Evolutionary conservation across 257 asterid species (phyloP).

Genomic region (Penstemon eatonii): DNA sequence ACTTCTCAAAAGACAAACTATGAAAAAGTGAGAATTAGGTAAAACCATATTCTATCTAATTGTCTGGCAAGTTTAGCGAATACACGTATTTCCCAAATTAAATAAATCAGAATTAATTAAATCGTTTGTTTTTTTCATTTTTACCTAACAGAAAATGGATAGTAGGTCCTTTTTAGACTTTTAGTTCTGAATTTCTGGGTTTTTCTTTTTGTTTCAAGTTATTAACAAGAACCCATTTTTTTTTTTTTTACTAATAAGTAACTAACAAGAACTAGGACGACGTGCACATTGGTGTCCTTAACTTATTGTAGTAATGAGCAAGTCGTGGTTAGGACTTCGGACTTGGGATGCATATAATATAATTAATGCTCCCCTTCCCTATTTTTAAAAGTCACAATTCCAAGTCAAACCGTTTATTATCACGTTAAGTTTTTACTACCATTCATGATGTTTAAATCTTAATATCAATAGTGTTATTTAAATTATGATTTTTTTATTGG

Average conservation of each 20-base stretch:
- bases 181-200: not conserved
- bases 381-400: no score
- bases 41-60: conserved; percentile 35
- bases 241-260: not conserved
- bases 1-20: conserved; percentile 13
- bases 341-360: not conserved
- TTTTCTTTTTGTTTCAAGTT: not conserved
- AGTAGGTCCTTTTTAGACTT: not conserved
- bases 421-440: no score
- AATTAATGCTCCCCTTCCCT: not conserved
- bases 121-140: not conserved
- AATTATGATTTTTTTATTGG: no score
- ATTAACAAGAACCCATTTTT: no score
- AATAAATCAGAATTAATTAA: not conserved
- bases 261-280: not conserved
- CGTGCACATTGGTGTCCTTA: not conserved
- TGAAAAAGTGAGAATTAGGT: conserved; percentile 27
- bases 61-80: conserved; percentile 1
- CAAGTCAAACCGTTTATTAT: no score
- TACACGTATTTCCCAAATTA: not conserved
- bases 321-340: conserved; percentile 6
- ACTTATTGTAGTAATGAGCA: not conserved
- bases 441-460: no score
- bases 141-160: conserved; percentile 21
- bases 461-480: no score